These are phyloP conservation scores for Casuarina glauca DNA, from an alignment of 306 rosid species.

Conservation along the genomic window DNA sequence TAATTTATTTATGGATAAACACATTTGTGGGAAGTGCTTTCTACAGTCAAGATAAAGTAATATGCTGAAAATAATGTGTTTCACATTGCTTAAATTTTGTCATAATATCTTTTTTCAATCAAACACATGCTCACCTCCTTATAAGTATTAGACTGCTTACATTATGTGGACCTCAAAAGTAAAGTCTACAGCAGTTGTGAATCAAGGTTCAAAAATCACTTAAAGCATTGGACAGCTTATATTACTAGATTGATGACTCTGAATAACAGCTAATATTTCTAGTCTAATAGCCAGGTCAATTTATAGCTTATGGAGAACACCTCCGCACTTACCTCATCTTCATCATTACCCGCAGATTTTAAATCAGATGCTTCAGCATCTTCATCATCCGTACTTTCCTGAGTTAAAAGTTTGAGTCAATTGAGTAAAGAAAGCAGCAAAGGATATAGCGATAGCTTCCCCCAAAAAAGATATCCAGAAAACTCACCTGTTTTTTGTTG, in stretches of 20 bases:
- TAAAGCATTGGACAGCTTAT: background rate
- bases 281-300: background rate
- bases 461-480: background rate
- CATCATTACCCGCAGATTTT: slow-evolving; percentile 5
- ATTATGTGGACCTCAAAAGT: background rate
- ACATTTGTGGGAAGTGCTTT: too few species aligned
- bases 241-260: background rate
- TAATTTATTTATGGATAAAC: too few species aligned
- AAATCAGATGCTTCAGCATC: slow-evolving; percentile 3
- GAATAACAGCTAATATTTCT: background rate
- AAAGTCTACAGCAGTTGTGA: background rate
- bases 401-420: background rate
- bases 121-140: too few species aligned
- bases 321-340: slow-evolving; percentile 11
- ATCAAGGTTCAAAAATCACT: background rate
- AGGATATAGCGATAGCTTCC: background rate
- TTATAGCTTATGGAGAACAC: background rate
- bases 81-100: too few species aligned
- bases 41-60: too few species aligned
- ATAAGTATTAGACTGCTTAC: too few species aligned
- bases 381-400: slow-evolving; percentile 8
- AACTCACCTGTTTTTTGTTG: slow-evolving; percentile 10
- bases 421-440: background rate
- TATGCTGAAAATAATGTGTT: too few species aligned
- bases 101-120: too few species aligned